Conservation (phyloP, 2,329 filamentous ascomycete genomes). For the Neonectria neomacrospora region DNA sequence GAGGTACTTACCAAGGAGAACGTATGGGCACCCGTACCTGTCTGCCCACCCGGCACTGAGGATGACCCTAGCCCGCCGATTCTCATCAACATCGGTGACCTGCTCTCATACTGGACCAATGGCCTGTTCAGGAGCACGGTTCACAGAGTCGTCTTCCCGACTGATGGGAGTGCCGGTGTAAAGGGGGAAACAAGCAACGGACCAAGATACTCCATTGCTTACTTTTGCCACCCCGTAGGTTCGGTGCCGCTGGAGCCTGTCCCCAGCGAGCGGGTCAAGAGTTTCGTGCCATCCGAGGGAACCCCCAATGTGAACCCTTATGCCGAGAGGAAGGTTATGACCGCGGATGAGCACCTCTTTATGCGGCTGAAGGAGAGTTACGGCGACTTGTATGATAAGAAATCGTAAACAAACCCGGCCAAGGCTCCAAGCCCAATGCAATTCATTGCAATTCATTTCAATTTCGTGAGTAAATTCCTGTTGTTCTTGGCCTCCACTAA, state of each 20-base stretch:
- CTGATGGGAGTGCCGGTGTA: constrained; percentile 38
- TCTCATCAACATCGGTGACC: constrained; percentile 79
- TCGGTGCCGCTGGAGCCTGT: constrained; percentile 65
- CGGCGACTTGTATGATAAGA: constrained; percentile 62
- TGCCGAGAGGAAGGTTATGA: constrained; percentile 66
- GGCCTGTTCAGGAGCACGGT: constrained; percentile 88
- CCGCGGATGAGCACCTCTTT: constrained; percentile 71
- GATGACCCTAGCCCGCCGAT: constrained; percentile 74
- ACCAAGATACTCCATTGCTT: constrained; percentile 73
- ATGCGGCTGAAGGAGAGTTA: constrained; percentile 71
- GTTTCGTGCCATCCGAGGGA: constrained; percentile 50
- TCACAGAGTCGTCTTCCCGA: constrained; percentile 83
- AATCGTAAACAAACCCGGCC: constrained; percentile 36
- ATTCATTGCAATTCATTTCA: neutral
- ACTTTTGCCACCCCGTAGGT: constrained; percentile 73
- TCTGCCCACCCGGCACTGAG: constrained; percentile 70
- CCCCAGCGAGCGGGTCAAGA: constrained; percentile 67
- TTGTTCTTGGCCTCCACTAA: constrained; percentile 37
- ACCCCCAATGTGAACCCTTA: constrained; percentile 56
- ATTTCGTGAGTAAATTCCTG: neutral
- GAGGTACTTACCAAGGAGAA: constrained; percentile 76
- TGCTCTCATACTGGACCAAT: constrained; percentile 88
- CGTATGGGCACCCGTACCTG: constrained; percentile 72
- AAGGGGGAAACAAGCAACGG: constrained; percentile 60
- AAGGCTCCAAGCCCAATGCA: neutral